Base-by-base conservation (phyloP, 352 stramenopile species). In the Paralagenidium karlingii region DNA sequence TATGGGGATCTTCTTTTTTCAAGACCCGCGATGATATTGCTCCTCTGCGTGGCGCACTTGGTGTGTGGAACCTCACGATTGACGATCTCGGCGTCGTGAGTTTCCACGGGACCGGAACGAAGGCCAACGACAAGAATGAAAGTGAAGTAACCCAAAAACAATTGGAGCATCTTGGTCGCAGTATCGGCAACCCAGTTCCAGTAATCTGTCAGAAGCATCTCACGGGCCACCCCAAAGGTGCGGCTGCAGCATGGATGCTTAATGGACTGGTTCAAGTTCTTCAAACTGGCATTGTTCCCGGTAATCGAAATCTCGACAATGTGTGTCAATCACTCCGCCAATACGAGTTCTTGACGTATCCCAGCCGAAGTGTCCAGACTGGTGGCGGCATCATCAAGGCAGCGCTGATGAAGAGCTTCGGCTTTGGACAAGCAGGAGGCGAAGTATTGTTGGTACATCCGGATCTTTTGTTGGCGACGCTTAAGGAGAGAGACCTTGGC, bases 121-220 rank as follows among this genome's bases (percentile, higher is more conserved):
- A 56, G 34, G 70, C 67, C 10, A 94, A 92, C 47, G 80, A 94
- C 54, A 80, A 71, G 62, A 91, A 92, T 34, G 78, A 94, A 38
- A 90, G 75, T 34, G 76, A 87, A 20, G 78, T 94, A 34, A 84
- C 74, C 0, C 75, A 94, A 47, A 84, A 84, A 55, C 75, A 94
- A 42, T 67, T 91, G 38, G 34, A 56, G 47, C 77, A 89, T 43
- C 54, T 92, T 7, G 80, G 77, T 12, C 71, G 80, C 2, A 77
- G 71, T 5, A 28, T 45, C n/a, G 78, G 78, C 21, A 90, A 92
- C 49, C 55, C 70, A 21, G 44, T 92, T 26, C 70, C 71, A 11
- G 62, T 90, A 8, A 60, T 92, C 20, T 82, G 68, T 31, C 78
- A 94, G 53, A 94, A 90, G 57, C 68, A 68, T 47, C 43, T 89